Conservation (phyloP, 148 eudicot genomes). For the Cornus suecica region DNA sequence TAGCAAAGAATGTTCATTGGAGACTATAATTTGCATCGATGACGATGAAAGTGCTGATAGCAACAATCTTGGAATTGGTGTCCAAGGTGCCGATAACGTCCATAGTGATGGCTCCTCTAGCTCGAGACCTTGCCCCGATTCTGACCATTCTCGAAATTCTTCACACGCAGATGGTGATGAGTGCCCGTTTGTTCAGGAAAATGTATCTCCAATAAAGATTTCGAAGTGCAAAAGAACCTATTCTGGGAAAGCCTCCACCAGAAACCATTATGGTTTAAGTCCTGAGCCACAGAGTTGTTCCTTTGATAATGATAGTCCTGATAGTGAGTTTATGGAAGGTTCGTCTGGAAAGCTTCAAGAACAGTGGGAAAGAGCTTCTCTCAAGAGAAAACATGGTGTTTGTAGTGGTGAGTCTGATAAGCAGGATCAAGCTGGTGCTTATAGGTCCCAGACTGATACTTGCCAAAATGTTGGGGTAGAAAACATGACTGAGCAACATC, state of each 20-base stretch:
- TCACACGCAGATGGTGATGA: constrained; percentile 25
- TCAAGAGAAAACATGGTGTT: constrained; percentile 31
- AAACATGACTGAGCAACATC: constrained; percentile 9
- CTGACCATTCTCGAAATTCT: constrained; percentile 16
- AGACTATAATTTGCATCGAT: constrained; percentile 57
- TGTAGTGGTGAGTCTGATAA: constrained; percentile 21
- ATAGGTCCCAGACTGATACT: constrained; percentile 25
- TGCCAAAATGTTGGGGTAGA: constrained; percentile 21
- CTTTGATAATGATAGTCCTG: constrained; percentile 58
- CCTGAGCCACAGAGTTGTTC: constrained; percentile 37
- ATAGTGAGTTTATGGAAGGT: constrained; percentile 73
- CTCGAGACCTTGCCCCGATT: constrained; percentile 19
- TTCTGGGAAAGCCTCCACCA: constrained; percentile 47
- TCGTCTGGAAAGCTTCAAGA: constrained; percentile 47
- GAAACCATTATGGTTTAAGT: constrained; percentile 48
- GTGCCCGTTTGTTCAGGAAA: constrained; percentile 42
- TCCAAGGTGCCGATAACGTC: constrained; percentile 19
- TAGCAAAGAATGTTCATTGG: constrained; percentile 25
- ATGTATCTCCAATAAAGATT: constrained; percentile 52
- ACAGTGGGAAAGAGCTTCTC: constrained; percentile 69
- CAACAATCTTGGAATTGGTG: constrained; percentile 9
- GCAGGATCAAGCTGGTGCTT: constrained; percentile 21
- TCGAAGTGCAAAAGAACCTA: constrained; percentile 78
- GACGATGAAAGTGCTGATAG: constrained; percentile 44
- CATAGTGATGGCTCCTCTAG: constrained; percentile 35